Evolutionary conservation across 1,139 yeast species (phyloP), one percentile per base, ranked within the genome.

Genomic region (Yamadazyma sp.): DNA sequence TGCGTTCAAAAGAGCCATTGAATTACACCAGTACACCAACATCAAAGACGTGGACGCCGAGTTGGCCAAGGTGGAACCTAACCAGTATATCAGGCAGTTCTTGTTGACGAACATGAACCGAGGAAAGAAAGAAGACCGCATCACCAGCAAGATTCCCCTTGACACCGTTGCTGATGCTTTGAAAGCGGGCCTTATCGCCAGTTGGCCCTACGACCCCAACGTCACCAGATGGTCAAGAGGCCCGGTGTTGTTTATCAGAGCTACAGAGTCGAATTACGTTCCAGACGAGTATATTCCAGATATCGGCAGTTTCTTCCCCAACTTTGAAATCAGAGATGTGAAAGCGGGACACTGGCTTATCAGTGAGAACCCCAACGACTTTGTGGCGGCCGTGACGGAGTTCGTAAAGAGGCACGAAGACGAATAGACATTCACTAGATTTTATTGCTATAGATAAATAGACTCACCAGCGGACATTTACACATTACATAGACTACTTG

Each of bases 341-440:
- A 82, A 87, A 18, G 77, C 89, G 2, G 97, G 97, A 1, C 98
- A 92, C 61, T 92, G 97, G 96, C 77, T 87, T 17, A 85, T 85
- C 50, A 79, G 86, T 42, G 95, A 87, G 53, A 80, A 83, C 48
- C 95, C 96, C 0, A 50, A 65, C 4, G 91, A 81, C 52, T 86
- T 88, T 47, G 66, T 83, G 34, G 78, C 73, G 4, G 64, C 64
- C 5, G 75, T 85, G 17, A 66, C 66, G 14, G 81, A 79, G 25
- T 87, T 79, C 64, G 66, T 86, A 17, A 79, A 75, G 44, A 66
- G 77, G 45, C 68, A 73, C 42, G 86, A 80, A 50, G 85, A 79
- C 40, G 56, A 47, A 27, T 40, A 38, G 23, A n/a, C n/a, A n/a
- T n/a, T n/a, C n/a, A n/a, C n/a, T n/a, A n/a, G n/a, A n/a, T n/a